Evolutionary conservation across 257 asterid genomes (phyloP).

Genomic region (Nicotiana tabacum): DNA sequence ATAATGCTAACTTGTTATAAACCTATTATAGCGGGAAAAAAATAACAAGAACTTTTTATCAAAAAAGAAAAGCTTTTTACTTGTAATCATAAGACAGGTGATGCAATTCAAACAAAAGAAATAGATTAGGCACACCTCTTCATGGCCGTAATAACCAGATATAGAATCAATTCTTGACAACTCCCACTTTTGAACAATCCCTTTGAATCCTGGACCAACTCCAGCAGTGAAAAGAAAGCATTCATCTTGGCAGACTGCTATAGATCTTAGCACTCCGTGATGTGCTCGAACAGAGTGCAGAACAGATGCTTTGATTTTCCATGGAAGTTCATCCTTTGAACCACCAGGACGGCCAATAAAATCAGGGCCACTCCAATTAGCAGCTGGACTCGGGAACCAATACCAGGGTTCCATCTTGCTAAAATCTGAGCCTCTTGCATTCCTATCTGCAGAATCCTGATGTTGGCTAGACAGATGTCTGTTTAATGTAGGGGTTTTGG

Average conservation of each 20-base stretch:
- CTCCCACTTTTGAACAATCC: conserved; percentile 91
- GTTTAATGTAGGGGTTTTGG: conserved; percentile 32
- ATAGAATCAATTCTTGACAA: conserved; percentile 65
- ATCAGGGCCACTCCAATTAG: conserved; percentile 68
- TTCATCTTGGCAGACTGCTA: conserved; percentile 86
- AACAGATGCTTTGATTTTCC: conserved; percentile 91
- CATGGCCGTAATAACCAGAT: conserved; percentile 88
- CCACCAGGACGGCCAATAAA: conserved; percentile 67
- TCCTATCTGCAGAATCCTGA: conserved; percentile 47
- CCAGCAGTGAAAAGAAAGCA: conserved; percentile 89
- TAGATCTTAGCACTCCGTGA: conserved; percentile 87
- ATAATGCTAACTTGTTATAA: neutral
- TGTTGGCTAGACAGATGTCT: conserved; percentile 30
- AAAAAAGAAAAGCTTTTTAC: neutral
- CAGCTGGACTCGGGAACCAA: conserved; percentile 87
- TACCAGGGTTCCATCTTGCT: conserved; percentile 79
- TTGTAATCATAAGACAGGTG: neutral
- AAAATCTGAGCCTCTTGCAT: conserved; percentile 32
- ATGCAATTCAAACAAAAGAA: conserved; percentile 14
- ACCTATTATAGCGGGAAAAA: neutral
- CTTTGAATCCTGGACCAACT: conserved; percentile 91
- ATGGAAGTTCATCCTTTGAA: conserved; percentile 81
- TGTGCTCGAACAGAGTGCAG: conserved; percentile 85
- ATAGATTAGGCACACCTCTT: conserved; percentile 65
- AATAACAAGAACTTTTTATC: neutral